Conservation (phyloP, 495 filamentous ascomycete species). For the Neurospora sp. region DNA sequence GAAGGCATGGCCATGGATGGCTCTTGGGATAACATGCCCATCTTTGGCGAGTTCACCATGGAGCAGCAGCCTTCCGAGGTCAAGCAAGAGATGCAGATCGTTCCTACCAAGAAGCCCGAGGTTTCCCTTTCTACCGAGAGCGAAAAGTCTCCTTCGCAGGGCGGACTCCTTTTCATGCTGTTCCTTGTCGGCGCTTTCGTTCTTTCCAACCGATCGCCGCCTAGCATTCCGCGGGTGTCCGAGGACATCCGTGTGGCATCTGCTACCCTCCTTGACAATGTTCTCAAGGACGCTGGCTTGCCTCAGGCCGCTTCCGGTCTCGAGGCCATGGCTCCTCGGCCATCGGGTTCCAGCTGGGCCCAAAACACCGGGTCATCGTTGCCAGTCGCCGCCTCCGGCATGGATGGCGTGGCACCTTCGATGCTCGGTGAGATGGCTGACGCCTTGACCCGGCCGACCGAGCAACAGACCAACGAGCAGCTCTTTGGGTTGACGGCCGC, state of each 20-base stretch:
- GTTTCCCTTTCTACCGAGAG: constrained; percentile 40
- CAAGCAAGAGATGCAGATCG: constrained; percentile 46
- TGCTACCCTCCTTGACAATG: constrained; percentile 76
- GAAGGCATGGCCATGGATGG: constrained; percentile 72
- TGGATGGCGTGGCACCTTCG: constrained; percentile 48
- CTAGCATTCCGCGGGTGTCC: constrained; percentile 71
- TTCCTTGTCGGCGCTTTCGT: constrained; percentile 96
- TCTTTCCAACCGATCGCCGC: constrained; percentile 67
- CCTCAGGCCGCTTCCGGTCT: constrained; percentile 34
- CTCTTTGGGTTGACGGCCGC: constrained; percentile 74
- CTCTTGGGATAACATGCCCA: constrained; percentile 71
- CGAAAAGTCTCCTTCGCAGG: constrained; percentile 53
- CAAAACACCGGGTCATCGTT: constrained; percentile 30
- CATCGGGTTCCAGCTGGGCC: constrained; percentile 40
- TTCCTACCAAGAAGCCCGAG: constrained; percentile 45
- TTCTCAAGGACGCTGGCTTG: constrained; percentile 71
- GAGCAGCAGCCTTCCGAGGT: constrained; percentile 34
- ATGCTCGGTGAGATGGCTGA: constrained; percentile 67
- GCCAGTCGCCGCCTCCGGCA: constrained; percentile 42
- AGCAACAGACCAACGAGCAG: constrained; percentile 83
- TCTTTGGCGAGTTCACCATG: constrained; percentile 52
- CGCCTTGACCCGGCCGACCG: constrained; percentile 62
- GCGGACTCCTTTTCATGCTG: constrained; percentile 66
- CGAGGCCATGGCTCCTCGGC: constrained; percentile 38
- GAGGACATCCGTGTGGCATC: constrained; percentile 91